Evolutionary conservation across 2,329 filamentous ascomycete genomes (phyloP), one percentile per base, ranked within the genome.

Genomic region (Alternaria brassicicola): DNA sequence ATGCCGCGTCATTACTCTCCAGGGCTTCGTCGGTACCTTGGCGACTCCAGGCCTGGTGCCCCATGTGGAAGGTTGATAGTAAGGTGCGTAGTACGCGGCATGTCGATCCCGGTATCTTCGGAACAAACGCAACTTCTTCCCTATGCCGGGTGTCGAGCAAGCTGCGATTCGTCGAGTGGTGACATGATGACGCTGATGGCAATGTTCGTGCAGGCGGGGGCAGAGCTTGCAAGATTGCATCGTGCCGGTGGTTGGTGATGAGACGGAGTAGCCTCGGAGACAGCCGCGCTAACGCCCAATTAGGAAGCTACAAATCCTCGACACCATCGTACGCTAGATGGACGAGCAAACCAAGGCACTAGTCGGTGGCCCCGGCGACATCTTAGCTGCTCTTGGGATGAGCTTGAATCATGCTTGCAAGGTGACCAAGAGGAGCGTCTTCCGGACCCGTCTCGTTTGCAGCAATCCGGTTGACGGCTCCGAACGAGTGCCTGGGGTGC

Each of bases 381-480:
- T 23, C 21, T 33, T 51, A 48, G 50, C 47, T 51, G 36, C 21
- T 52, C 50, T 57, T 54, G 55, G 54, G 26, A 2, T 26, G 42
- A n/a, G 57, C 60, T 63, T 63, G 33, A 52, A 26, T 52, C 36
- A 15, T 25, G 57, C 57, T 57, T 63, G 57, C 57, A 61, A 63
- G 60, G 57, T 61, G 50, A 42, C 15, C 17, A 4, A 12, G 25
- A 21, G 23, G 30, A 38, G 25, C 31, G 26, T 3, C 17, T 21
- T 42, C 26, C 8, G 35, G n/a, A n/a, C 26, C 6, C 10, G 38
- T 6, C 12, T 25, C 15, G 4, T 30, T n/a, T 31, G 36, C 43
- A 8, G 23, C 19, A 43, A 55, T 51, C 47, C n/a, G 55, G 55
- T 62, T 42, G 8, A 17, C 35, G 42, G 51, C 51, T 28, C 39